Evolutionary conservation across 768 basidiomycete species (phyloP).

Genomic region (Russula brevipes): DNA sequence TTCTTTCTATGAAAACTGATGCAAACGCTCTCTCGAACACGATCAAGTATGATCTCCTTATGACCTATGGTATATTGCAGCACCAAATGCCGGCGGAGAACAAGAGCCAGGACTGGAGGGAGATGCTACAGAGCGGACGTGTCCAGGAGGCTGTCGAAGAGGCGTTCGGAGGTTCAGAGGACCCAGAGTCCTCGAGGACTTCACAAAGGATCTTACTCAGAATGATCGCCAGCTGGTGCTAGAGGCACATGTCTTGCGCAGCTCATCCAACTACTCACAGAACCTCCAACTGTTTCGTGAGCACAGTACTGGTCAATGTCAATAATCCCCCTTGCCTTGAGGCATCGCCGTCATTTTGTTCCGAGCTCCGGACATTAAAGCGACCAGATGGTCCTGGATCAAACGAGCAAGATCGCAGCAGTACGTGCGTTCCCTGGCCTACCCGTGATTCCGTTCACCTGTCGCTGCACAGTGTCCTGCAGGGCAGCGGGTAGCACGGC

Average conservation of each 20-base stretch:
- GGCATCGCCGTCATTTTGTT: neutral
- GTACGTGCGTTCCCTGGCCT: neutral
- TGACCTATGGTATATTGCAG: constrained; percentile 29
- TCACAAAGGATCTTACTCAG: constrained; percentile 10
- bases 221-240: constrained; percentile 21
- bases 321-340: neutral
- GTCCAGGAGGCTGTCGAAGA: constrained; percentile 18
- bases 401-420: neutral
- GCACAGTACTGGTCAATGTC: neutral
- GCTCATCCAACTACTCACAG: too few species aligned
- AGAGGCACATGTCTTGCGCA: neutral
- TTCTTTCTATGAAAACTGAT: constrained; percentile 14
- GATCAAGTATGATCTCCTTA: constrained; percentile 30
- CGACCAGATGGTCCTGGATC: neutral
- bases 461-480: neutral
- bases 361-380: neutral
- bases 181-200: neutral
- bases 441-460: neutral
- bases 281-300: too few species aligned
- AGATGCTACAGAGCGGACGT: constrained; percentile 22
- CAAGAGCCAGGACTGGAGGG: constrained; percentile 21
- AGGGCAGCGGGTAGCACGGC: constrained; percentile 2
- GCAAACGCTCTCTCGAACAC: constrained; percentile 1
- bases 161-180: constrained; percentile 14
- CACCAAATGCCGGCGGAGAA: constrained; percentile 13